These are phyloP conservation scores for Eucalyptus viminalis DNA, from an alignment of 345 rosid genomes.

Conservation along the genomic window DNA sequence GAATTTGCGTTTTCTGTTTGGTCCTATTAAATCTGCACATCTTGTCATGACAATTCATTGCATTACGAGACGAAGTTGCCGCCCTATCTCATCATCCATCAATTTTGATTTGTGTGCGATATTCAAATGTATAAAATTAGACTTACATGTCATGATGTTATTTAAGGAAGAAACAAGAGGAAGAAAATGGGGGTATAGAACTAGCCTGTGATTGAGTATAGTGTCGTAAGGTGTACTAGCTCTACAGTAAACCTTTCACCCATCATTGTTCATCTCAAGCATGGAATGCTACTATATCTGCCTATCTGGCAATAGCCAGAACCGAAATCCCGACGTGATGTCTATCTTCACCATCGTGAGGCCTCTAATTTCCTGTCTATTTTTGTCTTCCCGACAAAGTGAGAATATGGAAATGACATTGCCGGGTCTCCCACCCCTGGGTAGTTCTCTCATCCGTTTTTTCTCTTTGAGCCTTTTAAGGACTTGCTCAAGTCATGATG, in stretches of 20 bases:
- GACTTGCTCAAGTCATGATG: background rate
- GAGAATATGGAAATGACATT: too few species aligned
- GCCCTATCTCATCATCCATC: background rate
- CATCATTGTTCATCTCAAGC: too few species aligned
- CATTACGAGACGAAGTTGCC: background rate
- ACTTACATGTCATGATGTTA: background rate
- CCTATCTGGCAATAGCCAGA: accelerated
- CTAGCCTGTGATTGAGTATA: too few species aligned
- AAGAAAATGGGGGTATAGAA: background rate
- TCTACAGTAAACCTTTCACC: too few species aligned
- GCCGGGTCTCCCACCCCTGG: too few species aligned
- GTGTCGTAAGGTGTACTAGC: too few species aligned
- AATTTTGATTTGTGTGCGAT: background rate
- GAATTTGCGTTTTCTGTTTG: background rate
- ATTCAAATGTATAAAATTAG: background rate
- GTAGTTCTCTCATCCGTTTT: accelerated
- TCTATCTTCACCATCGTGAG: too few species aligned
- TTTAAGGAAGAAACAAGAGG: background rate
- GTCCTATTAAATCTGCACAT: background rate
- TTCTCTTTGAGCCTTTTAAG: too few species aligned
- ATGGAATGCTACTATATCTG: too few species aligned
- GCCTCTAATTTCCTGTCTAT: too few species aligned
- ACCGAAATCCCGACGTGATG: too few species aligned
- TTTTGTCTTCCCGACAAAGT: too few species aligned
- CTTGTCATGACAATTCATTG: background rate